These are phyloP conservation scores for Suhomyces sp. DNA, from an alignment of 805 yeast species.

Conservation along the genomic window DNA sequence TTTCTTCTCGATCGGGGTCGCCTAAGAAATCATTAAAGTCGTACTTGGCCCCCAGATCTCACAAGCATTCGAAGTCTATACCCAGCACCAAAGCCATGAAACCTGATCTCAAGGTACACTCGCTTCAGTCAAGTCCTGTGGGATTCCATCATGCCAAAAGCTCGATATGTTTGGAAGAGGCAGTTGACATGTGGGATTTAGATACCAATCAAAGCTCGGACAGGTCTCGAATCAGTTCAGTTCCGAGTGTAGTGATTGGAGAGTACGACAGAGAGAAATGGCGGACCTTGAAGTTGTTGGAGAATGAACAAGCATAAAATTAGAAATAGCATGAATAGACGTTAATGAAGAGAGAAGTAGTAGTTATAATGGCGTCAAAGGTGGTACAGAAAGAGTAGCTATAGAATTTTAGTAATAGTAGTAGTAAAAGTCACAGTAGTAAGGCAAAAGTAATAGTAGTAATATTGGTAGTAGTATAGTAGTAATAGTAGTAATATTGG, in stretches of 20 bases:
- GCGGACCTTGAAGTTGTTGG: slow-evolving; percentile 48
- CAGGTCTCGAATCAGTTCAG: slow-evolving; percentile 40
- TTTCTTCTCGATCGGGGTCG: slow-evolving; percentile 29
- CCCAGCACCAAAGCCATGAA: slow-evolving; percentile 3
- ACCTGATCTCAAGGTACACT: neutral
- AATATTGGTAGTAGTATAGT: too few species aligned
- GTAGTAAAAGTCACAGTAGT: too few species aligned
- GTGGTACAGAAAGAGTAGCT: too few species aligned
- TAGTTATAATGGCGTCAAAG: neutral
- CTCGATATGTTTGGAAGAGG: slow-evolving; percentile 2
- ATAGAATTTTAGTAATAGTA: too few species aligned
- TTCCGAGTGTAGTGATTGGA: slow-evolving; percentile 59
- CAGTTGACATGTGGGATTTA: slow-evolving; percentile 26
- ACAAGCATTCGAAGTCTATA: slow-evolving; percentile 14
- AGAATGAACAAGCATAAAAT: slow-evolving; percentile 5
- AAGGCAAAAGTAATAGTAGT: too few species aligned
- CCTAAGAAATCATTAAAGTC: slow-evolving; percentile 30
- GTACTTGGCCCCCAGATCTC: slow-evolving; percentile 11
- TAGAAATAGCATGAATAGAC: neutral
- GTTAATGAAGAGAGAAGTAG: neutral
- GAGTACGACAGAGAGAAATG: slow-evolving; percentile 67
- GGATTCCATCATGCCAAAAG: neutral
- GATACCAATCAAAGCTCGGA: slow-evolving; percentile 33
- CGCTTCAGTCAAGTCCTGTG: neutral
- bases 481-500: too few species aligned